phyloP scores from a whole-genome alignment of 2,329 filamentous ascomycete genomes.

The Leptosphaerulina australis region DNA sequence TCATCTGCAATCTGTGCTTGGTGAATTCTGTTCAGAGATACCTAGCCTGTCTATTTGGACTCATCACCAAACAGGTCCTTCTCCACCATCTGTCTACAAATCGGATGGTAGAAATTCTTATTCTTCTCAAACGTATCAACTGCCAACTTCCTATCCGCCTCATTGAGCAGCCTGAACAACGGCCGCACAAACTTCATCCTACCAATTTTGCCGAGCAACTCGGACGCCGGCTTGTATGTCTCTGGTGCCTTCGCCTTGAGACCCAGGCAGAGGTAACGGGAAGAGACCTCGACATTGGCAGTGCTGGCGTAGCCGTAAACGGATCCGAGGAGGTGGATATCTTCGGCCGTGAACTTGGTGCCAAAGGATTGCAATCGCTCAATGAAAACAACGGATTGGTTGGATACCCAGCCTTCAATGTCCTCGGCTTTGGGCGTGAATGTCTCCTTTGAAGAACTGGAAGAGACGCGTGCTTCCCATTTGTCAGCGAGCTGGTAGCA shows the following conservation, averaged over 20 bases:
- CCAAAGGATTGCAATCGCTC: conserved; percentile 75
- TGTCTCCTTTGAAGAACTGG: conserved; percentile 17
- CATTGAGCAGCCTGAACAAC: conserved; percentile 76
- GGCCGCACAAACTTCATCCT: conserved; percentile 97
- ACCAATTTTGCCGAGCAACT: conserved; percentile 80
- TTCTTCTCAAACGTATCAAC: conserved; percentile 84
- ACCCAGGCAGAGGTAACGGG: conserved; percentile 79
- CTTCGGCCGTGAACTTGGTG: conserved; percentile 65
- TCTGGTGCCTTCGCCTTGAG: conserved; percentile 73
- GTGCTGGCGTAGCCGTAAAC: conserved; percentile 73
- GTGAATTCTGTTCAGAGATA: too few relatives aligned
- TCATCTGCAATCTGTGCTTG: too few relatives aligned
- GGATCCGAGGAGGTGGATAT: conserved; percentile 73
- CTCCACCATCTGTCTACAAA: conserved; percentile 79
- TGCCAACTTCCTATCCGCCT: conserved; percentile 75
- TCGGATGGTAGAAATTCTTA: conserved; percentile 93
- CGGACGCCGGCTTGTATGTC: conserved; percentile 72
- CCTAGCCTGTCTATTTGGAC: conserved; percentile 15
- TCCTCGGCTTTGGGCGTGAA: conserved; percentile 71
- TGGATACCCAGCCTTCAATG: conserved; percentile 75
- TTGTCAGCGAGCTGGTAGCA: conserved; percentile 83
- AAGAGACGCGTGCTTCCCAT: conserved; percentile 70
- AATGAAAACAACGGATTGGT: conserved; percentile 91
- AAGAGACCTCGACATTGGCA: conserved; percentile 84
- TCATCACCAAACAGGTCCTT: conserved; percentile 71